Conservation (phyloP, 805 yeast species). For the Danielia oregonensis region DNA sequence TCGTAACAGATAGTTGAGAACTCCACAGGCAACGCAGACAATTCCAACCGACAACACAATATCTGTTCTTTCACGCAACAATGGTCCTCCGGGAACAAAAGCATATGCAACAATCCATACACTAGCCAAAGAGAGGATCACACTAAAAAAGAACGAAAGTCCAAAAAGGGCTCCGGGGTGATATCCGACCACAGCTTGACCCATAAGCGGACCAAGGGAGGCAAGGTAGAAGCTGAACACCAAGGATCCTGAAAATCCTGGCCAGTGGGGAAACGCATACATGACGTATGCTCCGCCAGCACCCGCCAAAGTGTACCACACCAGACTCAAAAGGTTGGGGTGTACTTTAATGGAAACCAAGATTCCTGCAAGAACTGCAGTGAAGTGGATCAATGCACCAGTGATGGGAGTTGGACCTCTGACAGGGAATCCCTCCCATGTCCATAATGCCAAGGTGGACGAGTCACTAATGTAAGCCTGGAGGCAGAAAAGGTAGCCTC, state of each 20-base stretch:
- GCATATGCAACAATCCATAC: slow-evolving; percentile 99
- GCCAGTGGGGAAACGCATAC: slow-evolving; percentile 59
- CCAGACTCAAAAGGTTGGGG: slow-evolving; percentile 20
- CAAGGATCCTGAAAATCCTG: slow-evolving; percentile 72
- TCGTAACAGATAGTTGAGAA: slow-evolving; percentile 34
- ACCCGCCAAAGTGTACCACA: slow-evolving; percentile 38
- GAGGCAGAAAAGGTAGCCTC: slow-evolving; percentile 66
- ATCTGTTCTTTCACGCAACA: slow-evolving; percentile 86
- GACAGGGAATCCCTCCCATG: slow-evolving; percentile 95
- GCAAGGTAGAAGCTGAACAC: slow-evolving; percentile 57
- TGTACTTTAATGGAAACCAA: slow-evolving; percentile 23
- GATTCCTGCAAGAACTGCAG: slow-evolving; percentile 54
- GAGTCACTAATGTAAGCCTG: slow-evolving; percentile 80
- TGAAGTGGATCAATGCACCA: slow-evolving; percentile 67
- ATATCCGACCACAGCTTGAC: slow-evolving; percentile 54
- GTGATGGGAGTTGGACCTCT: slow-evolving; percentile 84
- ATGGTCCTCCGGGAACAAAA: slow-evolving; percentile 91
- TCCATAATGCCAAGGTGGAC: slow-evolving; percentile 84
- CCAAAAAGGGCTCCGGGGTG: slow-evolving; percentile 54
- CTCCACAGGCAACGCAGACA: slow-evolving; percentile 49
- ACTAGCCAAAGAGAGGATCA: slow-evolving; percentile 67
- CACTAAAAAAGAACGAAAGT: slow-evolving; percentile 45
- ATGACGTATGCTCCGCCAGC: slow-evolving; percentile 49
- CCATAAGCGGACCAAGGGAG: slow-evolving; percentile 56
- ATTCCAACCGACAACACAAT: slow-evolving; percentile 60